phyloP scores from a whole-genome alignment of 2,329 filamentous ascomycete genomes.

The Curvularia verruculosa region DNA sequence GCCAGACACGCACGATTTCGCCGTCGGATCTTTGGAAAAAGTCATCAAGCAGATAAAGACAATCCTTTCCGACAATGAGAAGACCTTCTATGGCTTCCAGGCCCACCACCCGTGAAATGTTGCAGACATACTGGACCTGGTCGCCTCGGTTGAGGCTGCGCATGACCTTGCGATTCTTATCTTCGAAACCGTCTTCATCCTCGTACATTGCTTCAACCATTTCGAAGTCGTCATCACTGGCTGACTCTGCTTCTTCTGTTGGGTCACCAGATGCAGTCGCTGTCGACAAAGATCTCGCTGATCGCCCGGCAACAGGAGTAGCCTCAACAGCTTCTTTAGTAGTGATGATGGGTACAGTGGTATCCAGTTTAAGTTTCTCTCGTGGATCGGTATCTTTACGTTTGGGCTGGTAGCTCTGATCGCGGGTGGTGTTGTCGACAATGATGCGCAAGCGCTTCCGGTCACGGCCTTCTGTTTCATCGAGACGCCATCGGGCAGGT shows the following conservation, averaged over 20 bases:
- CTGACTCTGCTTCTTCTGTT: constrained; percentile 51
- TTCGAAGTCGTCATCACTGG: constrained; percentile 88
- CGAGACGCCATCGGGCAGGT: constrained; percentile 82
- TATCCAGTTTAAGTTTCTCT: constrained; percentile 56
- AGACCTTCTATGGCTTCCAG: constrained; percentile 93
- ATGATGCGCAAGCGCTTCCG: constrained; percentile 90
- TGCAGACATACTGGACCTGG: constrained; percentile 90
- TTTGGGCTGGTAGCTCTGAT: constrained; percentile 84
- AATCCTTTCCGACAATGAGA: constrained; percentile 88
- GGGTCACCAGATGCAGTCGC: constrained; percentile 36
- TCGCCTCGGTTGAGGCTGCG: constrained; percentile 88
- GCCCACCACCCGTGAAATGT: constrained; percentile 91
- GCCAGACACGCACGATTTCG: constrained; percentile 95
- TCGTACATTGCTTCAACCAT: constrained; percentile 92
- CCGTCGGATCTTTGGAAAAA: constrained; percentile 94
- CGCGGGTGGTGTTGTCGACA: constrained; percentile 70
- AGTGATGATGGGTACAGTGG: constrained; percentile 46
- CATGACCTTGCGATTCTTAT: constrained; percentile 98
- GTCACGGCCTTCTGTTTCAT: constrained; percentile 93
- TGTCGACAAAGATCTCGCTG: constrained; percentile 30
- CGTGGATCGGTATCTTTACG: constrained; percentile 66
- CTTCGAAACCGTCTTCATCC: constrained; percentile 84
- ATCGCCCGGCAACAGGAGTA: constrained; percentile 34
- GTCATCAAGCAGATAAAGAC: constrained; percentile 92
- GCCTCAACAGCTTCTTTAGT: constrained; percentile 37